Evolutionary conservation across 2,329 filamentous ascomycete species (phyloP).

Genomic region (Botryotinia convoluta): DNA sequence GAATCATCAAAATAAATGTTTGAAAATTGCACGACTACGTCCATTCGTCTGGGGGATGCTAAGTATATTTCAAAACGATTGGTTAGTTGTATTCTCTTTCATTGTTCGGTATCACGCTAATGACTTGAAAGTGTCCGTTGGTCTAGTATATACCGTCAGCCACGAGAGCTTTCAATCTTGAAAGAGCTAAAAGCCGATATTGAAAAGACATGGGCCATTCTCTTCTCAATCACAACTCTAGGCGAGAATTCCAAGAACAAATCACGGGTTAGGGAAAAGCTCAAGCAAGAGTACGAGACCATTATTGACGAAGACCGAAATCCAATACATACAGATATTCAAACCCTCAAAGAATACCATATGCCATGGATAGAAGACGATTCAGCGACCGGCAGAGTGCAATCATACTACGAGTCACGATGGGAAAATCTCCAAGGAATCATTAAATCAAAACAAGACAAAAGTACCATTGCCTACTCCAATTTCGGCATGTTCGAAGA

Average conservation of each 20-base stretch:
- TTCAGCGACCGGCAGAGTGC: not conserved
- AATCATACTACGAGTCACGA: not conserved
- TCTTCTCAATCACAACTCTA: not conserved
- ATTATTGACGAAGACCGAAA: not conserved
- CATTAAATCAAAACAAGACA: not conserved
- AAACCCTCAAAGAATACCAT: constrained; percentile 1
- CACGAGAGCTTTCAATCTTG: not conserved
- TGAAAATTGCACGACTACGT: not conserved
- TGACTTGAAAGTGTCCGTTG: not conserved
- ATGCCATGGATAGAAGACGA: constrained; percentile 8
- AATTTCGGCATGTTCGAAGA: constrained; percentile 1
- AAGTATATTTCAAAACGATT: not conserved
- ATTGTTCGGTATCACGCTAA: not conserved
- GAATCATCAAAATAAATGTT: not conserved
- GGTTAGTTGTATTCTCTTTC: not conserved
- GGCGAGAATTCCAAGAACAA: not conserved
- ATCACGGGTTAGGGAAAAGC: not conserved
- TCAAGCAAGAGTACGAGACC: not conserved
- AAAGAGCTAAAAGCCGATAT: constrained; percentile 1
- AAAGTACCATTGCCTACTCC: not conserved
- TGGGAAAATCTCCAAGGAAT: not conserved
- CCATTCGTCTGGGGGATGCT: not conserved
- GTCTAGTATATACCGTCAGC: not conserved
- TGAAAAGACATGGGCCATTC: not conserved
- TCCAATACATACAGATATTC: not conserved